A percentile compares a stretch with the other conserved stretches of the same genome.
Evolutionary conservation across 495 filamentous ascomycete species (phyloP).

Genomic region (Trichoderma reesei): DNA sequence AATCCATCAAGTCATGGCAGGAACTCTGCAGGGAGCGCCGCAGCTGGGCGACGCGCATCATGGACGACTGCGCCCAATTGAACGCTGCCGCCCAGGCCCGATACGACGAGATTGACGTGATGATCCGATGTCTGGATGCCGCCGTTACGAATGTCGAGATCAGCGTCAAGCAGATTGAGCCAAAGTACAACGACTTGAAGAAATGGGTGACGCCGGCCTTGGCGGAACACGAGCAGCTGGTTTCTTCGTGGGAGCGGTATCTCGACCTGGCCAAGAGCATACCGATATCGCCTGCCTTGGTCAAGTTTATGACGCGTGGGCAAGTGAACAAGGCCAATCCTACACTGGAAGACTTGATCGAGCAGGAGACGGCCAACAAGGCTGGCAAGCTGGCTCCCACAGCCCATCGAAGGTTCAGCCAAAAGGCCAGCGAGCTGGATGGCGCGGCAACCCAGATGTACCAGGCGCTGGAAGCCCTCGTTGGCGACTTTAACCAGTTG

Average conservation of each 20-base stretch:
- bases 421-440: constrained; percentile 37
- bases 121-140: constrained; percentile 62
- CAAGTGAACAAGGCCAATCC: constrained; percentile 32
- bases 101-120: constrained; percentile 58
- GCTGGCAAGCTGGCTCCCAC: constrained; percentile 46
- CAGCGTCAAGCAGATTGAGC: constrained; percentile 62
- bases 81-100: constrained; percentile 37
- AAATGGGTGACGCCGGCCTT: constrained; percentile 60
- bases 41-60: constrained; percentile 63
- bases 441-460: constrained; percentile 36
- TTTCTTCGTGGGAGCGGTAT: constrained; percentile 59
- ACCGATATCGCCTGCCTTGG: constrained; percentile 41
- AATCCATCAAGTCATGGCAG: constrained; percentile 72
- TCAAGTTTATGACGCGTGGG: constrained; percentile 43
- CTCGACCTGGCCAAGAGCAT: constrained; percentile 53
- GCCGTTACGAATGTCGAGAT: constrained; percentile 72
- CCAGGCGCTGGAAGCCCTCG: constrained; percentile 34
- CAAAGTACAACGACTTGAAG: constrained; percentile 62
- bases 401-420: constrained; percentile 35
- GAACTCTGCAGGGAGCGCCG: constrained; percentile 64
- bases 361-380: constrained; percentile 52
- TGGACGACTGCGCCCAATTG: constrained; percentile 51
- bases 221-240: constrained; percentile 56
- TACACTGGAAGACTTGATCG: constrained; percentile 64
- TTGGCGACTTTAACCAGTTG: constrained; percentile 38